Base-by-base conservation (phyloP, 768 basidiomycete genomes). In the Amanita jacksonii region DNA sequence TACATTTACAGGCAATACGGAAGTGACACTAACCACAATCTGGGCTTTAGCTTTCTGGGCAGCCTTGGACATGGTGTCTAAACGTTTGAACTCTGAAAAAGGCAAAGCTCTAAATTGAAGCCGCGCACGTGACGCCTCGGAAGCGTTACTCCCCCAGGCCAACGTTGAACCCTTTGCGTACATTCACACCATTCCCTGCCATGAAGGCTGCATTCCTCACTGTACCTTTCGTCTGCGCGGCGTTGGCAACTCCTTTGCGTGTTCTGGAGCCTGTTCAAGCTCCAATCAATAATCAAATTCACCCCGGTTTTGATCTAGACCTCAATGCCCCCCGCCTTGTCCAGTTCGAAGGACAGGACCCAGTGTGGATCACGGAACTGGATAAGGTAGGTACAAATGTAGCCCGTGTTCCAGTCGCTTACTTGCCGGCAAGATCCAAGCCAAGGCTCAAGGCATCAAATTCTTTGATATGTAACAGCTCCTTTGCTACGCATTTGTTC, bases 281-380 rank as follows among this genome's bases (percentile, higher is more conserved):
- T 22, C 63, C 69, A 22, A 54, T 80, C 13, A 50, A 50, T 32
- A 51, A 56, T 39, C 53, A 57, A 35, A 56, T 53, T 10, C 66
- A 73, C 48, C 67, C 78, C 9, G 85, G 81, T 38, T 86, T 81
- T 59, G 67, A 71, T 58, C 68, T 89, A 47, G 81, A 92, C 65
- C 68, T 93, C 43, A 69, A 73, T 46, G 83, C 75, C 35, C 68
- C 68, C 41, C 75, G 91, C 40, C 73, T 92, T 42, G 79, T 94
- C 41, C 77, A 89, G 58, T 67, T 88, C 56, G 75, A 82, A 43
- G 83, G 74, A 27, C 66, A 78, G 55, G 66, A 66, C 8, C 82
- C 87, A 3, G 73, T 82, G 41, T 84, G 78, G 82, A 83, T 91
- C 66, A 77, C 89, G 10, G 92, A 96, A 62, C 63, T 85, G n/a